These are phyloP conservation scores for Kodamaea kaohsiungensis DNA, from an alignment of 805 yeast genomes.

Conservation along the genomic window DNA sequence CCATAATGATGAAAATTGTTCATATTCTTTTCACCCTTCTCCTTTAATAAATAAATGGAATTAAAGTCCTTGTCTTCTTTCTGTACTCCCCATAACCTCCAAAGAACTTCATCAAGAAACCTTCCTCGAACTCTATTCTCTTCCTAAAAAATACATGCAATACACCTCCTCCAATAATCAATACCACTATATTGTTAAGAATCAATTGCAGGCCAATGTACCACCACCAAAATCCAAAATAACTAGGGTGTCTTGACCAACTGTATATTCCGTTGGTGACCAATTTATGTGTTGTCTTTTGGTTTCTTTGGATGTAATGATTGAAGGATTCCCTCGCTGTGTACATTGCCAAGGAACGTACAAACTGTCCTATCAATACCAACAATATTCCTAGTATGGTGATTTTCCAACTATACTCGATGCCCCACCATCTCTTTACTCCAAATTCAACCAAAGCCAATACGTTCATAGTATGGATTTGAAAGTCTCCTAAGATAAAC, in stretches of 20 bases:
- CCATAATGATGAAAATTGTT: no score
- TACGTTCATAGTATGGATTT: conserved; percentile 20
- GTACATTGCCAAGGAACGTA: conserved; percentile 79
- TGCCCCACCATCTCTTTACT: conserved; percentile 6
- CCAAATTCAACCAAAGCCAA: conserved; percentile 16
- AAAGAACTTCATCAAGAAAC: conserved; percentile 63
- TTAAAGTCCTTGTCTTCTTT: conserved; percentile 50
- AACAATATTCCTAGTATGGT: conserved; percentile 49
- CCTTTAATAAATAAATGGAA: conserved; percentile 52
- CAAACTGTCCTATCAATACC: conserved; percentile 59
- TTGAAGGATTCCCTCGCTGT: conserved; percentile 86
- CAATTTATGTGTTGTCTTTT: conserved; percentile 53
- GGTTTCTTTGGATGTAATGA: conserved; percentile 66
- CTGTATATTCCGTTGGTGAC: conserved; percentile 76
- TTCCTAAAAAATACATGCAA: conserved; percentile 67
- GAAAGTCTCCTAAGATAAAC: conserved; percentile 24
- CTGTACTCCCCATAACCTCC: conserved; percentile 65
- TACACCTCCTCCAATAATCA: conserved; percentile 52
- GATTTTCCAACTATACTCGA: conserved; percentile 10
- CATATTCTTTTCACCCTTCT: neutral
- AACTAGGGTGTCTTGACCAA: conserved; percentile 80
- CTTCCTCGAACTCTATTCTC: conserved; percentile 76
- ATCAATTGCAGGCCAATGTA: conserved; percentile 81
- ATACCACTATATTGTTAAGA: conserved; percentile 64
- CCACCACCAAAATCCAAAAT: conserved; percentile 92